phyloP scores from a whole-genome alignment of 2,329 filamentous ascomycete species.

The Malbranchea zuffiana region DNA sequence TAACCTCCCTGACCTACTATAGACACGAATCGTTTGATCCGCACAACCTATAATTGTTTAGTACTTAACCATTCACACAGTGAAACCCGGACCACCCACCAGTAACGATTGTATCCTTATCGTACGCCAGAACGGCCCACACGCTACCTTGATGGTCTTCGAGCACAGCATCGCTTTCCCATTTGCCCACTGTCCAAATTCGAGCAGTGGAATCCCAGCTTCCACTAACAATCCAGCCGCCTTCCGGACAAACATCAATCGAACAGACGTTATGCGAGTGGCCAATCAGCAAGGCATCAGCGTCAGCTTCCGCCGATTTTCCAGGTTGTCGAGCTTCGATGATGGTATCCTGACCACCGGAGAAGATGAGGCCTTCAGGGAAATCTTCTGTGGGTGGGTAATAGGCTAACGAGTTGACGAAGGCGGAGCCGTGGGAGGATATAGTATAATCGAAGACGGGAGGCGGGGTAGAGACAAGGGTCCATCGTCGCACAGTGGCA shows the following conservation, averaged over 20 bases:
- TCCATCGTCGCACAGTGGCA: constrained; percentile 81
- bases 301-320: constrained; percentile 58
- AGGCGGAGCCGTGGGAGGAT: constrained; percentile 67
- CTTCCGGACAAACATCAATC: constrained; percentile 63
- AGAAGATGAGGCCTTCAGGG: constrained; percentile 71
- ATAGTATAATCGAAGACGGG: constrained; percentile 68
- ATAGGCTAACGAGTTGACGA: constrained; percentile 76
- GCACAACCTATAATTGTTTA: constrained; percentile 54
- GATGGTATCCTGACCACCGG: constrained; percentile 81
- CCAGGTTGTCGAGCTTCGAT: constrained; percentile 75
- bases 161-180: constrained; percentile 64
- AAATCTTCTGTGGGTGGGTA: constrained; percentile 56
- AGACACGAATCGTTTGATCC: constrained; percentile 80
- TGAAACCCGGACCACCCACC: constrained; percentile 28
- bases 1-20: constrained; percentile 54
- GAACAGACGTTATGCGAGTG: constrained; percentile 83
- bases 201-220: constrained; percentile 87
- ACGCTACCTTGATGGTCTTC: constrained; percentile 70
- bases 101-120: constrained; percentile 70
- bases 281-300: constrained; percentile 74
- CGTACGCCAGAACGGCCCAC: constrained; percentile 82
- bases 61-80: constrained; percentile 4
- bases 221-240: constrained; percentile 70
- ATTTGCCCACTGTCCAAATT: constrained; percentile 75
- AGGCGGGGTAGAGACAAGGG: constrained; percentile 52